Evolutionary conservation across 2,329 filamentous ascomycete genomes (phyloP).

Genomic region (Gaeumannomyces sp.): DNA sequence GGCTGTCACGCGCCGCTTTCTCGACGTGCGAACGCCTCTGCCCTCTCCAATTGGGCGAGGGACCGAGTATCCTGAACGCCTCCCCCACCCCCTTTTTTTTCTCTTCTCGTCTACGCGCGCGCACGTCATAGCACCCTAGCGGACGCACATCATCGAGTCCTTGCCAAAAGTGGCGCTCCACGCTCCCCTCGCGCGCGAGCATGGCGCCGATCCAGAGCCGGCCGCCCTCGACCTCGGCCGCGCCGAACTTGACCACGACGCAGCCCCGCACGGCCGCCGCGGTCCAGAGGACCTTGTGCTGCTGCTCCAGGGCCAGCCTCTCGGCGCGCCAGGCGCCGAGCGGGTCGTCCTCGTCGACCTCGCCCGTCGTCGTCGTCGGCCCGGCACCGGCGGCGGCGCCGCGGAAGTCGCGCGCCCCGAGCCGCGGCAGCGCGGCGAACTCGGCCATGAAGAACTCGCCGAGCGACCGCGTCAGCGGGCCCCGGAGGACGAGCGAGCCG

Average conservation of each 20-base stretch:
- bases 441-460: conserved; percentile 71
- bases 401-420: conserved; percentile 76
- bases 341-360: conserved; percentile 30
- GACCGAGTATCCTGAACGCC: too few species aligned
- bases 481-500: conserved; percentile 78
- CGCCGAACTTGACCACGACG: conserved; percentile 86
- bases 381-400: conserved; percentile 22
- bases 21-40: too few species aligned
- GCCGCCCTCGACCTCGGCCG: conserved; percentile 72
- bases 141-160: conserved; percentile 70
- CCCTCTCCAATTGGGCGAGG: too few species aligned
- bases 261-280: conserved; percentile 75
- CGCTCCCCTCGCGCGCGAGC: conserved; percentile 66
- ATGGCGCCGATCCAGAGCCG: conserved; percentile 74
- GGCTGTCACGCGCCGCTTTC: too few species aligned
- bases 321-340: conserved; percentile 46
- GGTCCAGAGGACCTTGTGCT: conserved; percentile 68
- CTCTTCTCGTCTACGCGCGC: too few species aligned
- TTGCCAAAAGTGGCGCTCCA: conserved; percentile 70
- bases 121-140: conserved; percentile 24
- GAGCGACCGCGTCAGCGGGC: conserved; percentile 59
- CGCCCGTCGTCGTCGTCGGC: conserved; percentile 32
- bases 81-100: too few species aligned
- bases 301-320: conserved; percentile 53
- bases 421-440: conserved; percentile 70